Evolutionary conservation across 495 filamentous ascomycete genomes (phyloP).

Genomic region (Cercophora samala): DNA sequence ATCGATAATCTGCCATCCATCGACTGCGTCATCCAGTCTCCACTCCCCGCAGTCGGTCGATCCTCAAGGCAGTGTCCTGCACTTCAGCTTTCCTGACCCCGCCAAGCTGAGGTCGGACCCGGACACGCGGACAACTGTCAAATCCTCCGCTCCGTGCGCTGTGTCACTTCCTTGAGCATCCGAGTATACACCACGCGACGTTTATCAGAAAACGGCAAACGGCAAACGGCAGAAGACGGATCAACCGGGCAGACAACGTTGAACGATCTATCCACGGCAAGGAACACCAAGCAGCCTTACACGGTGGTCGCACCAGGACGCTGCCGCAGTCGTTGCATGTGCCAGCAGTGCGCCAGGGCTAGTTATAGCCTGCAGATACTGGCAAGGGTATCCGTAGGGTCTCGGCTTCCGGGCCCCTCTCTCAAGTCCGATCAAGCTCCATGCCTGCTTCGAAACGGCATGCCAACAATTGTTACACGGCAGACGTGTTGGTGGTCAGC

Average conservation of each 20-base stretch:
- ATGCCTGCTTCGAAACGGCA: not conserved
- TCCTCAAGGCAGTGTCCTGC: too few relatives aligned
- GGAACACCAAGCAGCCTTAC: not conserved
- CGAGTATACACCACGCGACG: too few relatives aligned
- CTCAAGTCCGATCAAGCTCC: not conserved
- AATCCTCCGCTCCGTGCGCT: not conserved
- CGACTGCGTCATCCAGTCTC: not conserved
- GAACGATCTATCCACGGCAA: not conserved
- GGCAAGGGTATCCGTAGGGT: not conserved
- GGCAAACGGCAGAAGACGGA: not conserved
- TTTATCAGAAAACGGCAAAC: not conserved
- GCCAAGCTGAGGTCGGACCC: not conserved
- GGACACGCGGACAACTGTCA: not conserved
- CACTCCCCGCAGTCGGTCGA: not conserved
- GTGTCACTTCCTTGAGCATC: too few relatives aligned
- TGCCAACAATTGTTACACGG: not conserved
- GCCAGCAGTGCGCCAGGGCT: not conserved
- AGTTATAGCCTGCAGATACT: not conserved
- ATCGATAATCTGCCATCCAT: too few relatives aligned
- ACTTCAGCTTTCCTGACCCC: not conserved
- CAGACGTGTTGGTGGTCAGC: constrained; percentile 2
- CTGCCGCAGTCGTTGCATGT: not conserved
- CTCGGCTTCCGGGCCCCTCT: not conserved
- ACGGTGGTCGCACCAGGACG: not conserved
- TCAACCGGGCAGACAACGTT: not conserved